Evolutionary conservation across 2,329 filamentous ascomycete genomes (phyloP), one percentile per base, ranked within the genome.

Genomic region (Fusarium oxysporum): DNA sequence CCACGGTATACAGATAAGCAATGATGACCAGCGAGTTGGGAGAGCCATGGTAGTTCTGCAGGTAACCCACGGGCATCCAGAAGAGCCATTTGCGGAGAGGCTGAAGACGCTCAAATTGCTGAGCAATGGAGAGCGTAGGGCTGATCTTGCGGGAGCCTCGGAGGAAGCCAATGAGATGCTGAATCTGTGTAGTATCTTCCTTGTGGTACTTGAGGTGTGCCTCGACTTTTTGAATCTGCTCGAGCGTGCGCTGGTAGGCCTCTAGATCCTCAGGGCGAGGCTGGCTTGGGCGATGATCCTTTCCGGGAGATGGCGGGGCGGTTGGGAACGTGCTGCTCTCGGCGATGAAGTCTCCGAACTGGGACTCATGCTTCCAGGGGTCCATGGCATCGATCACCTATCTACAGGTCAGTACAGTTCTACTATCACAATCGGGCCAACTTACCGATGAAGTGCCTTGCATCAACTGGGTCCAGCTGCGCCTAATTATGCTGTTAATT

Each of bases 381-480:
- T 95, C 93, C 95, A 98, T 98, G 47, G 93, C 92, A 77, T 94
- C 91, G 74, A 98, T 92, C 59, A 98, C 91, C 92, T 95, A 80
- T 40, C 25, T 43, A 21, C 38, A 45, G 23, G 72, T 78, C 68
- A 80, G 33, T 41, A 47, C 12, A 23, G 44, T 62, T 60, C 37
- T 43, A 8, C 30, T 32, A n/a, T 41, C 19, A 16, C 33, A 41
- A 25, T 32, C 35, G 16, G 21, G 25, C 56, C 61, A 41, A 86
- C 92, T 84, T 89, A 95, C 94, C 62, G 93, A 95, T 62, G 93
- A 94, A 68, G 95, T 95, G 67, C 95, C 96, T 79, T 96, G 93
- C 87, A 97, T 96, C 68, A 98, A 86, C 74, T 95, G 95, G 71
- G 92, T 94, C 96, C 96, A 98, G 83, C 92, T 93, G 81, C 92